These are phyloP conservation scores for Globisporangium nunn DNA, from an alignment of 352 stramenopile species.

Conservation along the genomic window DNA sequence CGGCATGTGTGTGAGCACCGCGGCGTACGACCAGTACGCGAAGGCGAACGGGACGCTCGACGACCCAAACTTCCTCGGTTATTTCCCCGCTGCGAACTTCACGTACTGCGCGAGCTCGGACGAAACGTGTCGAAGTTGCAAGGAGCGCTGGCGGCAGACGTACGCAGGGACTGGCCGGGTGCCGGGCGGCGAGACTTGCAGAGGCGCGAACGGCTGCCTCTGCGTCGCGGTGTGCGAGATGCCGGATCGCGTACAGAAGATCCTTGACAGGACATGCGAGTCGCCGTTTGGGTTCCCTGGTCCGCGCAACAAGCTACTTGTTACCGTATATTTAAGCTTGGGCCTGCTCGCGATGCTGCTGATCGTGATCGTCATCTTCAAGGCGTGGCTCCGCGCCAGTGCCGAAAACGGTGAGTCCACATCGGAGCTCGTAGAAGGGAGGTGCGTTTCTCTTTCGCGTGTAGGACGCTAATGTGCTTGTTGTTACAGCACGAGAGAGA, in stretches of 20 bases:
- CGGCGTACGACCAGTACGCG: conserved; percentile 1
- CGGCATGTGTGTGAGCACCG: conserved; percentile 11
- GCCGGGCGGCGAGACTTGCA: conserved; percentile 2
- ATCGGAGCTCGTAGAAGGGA: not conserved
- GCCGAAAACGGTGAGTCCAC: not conserved
- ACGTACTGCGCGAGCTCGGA: conserved; percentile 14
- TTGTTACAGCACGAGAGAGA: not conserved
- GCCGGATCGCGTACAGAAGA: conserved; percentile 5
- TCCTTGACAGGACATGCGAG: conserved; percentile 4
- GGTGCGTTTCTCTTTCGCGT: not conserved
- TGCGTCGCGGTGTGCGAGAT: conserved; percentile 14
- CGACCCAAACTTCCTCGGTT: conserved; percentile 8
- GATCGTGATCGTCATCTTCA: conserved; percentile 2
- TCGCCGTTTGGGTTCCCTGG: not conserved
- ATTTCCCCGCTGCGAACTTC: conserved; percentile 12
- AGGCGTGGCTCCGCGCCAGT: conserved; percentile 3
- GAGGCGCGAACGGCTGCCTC: conserved; percentile 9
- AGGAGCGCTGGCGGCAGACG: conserved; percentile 5
- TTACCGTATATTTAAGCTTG: conserved; percentile 5
- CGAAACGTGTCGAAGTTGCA: conserved; percentile 8
- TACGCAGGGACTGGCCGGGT: not conserved
- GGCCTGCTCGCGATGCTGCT: not conserved
- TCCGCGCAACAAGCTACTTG: conserved; percentile 2
- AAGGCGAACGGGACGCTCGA: not conserved
- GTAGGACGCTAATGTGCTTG: too few relatives aligned